Conservation (phyloP, 805 yeast species). For the Sungouiozyma ichnusensis region DNA sequence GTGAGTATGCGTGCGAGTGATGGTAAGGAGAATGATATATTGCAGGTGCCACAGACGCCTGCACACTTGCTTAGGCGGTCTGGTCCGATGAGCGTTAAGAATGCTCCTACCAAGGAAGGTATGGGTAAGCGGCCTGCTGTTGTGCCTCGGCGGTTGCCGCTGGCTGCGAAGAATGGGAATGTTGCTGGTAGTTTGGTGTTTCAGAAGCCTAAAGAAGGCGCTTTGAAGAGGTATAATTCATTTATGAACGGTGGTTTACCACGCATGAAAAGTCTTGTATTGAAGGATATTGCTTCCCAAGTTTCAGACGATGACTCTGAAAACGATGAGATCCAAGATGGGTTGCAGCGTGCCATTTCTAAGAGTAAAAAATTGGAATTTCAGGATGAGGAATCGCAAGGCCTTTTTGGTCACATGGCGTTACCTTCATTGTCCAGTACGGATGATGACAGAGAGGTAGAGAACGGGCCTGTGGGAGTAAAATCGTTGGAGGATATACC, state of each 20-base stretch:
- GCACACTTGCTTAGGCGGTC: not conserved
- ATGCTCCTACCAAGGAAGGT: not conserved
- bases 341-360: conserved; percentile 11
- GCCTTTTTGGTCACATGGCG: not conserved
- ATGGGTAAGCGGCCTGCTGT: not conserved
- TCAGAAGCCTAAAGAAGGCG: not conserved
- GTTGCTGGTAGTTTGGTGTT: not conserved
- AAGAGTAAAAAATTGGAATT: conserved; percentile 3
- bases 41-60: not conserved
- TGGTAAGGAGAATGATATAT: not conserved
- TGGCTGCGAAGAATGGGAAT: not conserved
- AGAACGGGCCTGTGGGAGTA: conserved; percentile 33
- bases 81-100: not conserved
- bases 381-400: conserved; percentile 7
- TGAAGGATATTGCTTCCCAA: conserved; percentile 16
- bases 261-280: conserved; percentile 20
- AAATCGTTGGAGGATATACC: conserved; percentile 37
- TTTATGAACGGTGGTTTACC: conserved; percentile 7
- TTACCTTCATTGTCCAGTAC: conserved; percentile 2
- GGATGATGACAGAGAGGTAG: conserved; percentile 17
- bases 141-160: not conserved
- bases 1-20: not conserved
- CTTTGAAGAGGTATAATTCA: not conserved
- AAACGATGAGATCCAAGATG: conserved; percentile 4
- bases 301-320: conserved; percentile 1